Evolutionary conservation across 139 green algal genomes (phyloP), one percentile per base, ranked within the genome.

Genomic region (Chlamydomonas asymmetrica): DNA sequence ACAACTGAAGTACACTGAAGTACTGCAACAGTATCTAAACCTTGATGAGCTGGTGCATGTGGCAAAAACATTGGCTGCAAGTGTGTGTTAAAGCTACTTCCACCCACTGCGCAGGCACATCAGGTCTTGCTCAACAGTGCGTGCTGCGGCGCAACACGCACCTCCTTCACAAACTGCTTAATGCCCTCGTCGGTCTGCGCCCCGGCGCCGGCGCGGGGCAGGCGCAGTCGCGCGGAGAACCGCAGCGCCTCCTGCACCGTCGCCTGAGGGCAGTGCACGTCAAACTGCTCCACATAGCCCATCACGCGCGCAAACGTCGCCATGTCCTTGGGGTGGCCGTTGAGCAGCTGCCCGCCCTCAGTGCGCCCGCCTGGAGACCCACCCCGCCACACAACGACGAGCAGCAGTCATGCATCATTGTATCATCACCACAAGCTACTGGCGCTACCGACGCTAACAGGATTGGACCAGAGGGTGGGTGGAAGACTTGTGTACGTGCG

Each of bases 211-310:
- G 20, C 49, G 49, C 49, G 20, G 31, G 34, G 62, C 43, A 73
- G 66, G 13, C 25, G 81, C 68, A 96, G 80, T 38, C 79, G 62
- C 3, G 90, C 87, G 27, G 59, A 79, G 37, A 88, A 82, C 43
- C 71, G n/a, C 34, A 88, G 78, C 48, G 85, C 87, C 71, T 91
- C 85, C 9, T 71, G 61, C 38, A 96, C 88, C 20, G 91, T 94
- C 25, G 79, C 71, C 66, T 37, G 9, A 4, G 57, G 39, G 27
- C 20, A 41, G 74, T 76, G 56, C 27, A 82, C 31, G 60, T 79
- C 66, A 20, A 66, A 61, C 71, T 89, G 84, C 78, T 89, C 84
- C 45, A 87, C 76, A 35, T 87, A 83, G 38, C 81, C 81, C 62
- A 74, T 83, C 23, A 89, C 84, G 4, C 91, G 75, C 0, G 78